Evolutionary conservation across 306 rosid genomes (phyloP).

Genomic region (Oemleria cerasiformis): DNA sequence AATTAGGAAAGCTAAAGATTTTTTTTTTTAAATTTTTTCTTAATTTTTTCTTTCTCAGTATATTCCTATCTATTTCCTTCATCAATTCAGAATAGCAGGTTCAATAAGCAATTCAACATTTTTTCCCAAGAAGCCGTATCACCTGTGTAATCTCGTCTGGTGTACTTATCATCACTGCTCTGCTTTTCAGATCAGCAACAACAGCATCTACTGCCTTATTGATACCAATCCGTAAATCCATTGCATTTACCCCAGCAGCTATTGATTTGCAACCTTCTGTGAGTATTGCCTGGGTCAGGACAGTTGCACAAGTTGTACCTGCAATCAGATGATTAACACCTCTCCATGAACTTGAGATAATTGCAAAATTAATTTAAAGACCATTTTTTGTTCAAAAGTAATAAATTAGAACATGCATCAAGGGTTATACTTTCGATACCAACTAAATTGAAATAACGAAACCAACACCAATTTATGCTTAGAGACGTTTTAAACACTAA

Average conservation of each 20-base stretch:
- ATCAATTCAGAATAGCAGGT: conserved; percentile 10
- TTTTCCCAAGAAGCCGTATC: conserved; percentile 27
- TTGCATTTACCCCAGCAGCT: conserved; percentile 89
- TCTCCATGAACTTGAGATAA: conserved; percentile 7
- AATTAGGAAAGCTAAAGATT: background rate
- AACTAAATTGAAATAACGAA: too few species aligned
- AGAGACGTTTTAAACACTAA: too few species aligned
- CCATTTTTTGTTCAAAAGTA: background rate
- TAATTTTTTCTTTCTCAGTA: too few species aligned
- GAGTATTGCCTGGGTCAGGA: conserved; percentile 90
- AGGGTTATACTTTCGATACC: background rate
- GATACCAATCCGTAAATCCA: conserved; percentile 88
- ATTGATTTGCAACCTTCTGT: conserved; percentile 85
- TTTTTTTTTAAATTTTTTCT: too few species aligned
- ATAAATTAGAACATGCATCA: background rate
- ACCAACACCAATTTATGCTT: too few species aligned
- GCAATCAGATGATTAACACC: conserved; percentile 32
- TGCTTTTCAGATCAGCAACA: conserved; percentile 71
- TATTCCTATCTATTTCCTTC: background rate
- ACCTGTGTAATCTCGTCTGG: conserved; percentile 96
- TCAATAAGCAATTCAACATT: conserved; percentile 15
- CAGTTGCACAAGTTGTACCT: conserved; percentile 98
- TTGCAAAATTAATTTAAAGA: background rate
- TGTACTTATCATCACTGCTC: conserved; percentile 84
- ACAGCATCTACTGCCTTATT: conserved; percentile 86